Conservation (phyloP, 345 rosid species). For the Punica granatum region DNA sequence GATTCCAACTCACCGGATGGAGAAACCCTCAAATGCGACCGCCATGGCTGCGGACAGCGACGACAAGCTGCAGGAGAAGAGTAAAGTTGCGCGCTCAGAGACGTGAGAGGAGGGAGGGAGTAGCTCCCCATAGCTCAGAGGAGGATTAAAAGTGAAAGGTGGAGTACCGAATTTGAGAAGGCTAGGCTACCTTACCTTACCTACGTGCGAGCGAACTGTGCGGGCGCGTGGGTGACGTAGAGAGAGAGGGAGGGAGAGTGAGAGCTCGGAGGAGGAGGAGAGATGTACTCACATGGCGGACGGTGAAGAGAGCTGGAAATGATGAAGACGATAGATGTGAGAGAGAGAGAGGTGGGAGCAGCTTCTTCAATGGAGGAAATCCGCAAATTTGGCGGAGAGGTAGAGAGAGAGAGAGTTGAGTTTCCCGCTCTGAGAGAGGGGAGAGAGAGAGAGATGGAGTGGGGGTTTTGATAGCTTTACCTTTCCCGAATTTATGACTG, state of each 20-base stretch:
- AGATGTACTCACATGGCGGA: constrained; percentile 1
- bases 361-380: constrained; percentile 7
- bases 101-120: too few relatives aligned
- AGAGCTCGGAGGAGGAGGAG: background rate
- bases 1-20: constrained; percentile 40
- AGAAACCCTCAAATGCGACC: constrained; percentile 36
- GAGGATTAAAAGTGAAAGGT: background rate
- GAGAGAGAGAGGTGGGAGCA: background rate
- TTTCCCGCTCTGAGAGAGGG: constrained; percentile 28
- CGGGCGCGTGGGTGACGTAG: background rate
- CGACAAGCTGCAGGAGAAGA: background rate
- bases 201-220: background rate
- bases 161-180: background rate
- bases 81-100: background rate
- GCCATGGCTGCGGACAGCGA: constrained; percentile 23
- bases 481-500: constrained; percentile 37
- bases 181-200: too few relatives aligned
- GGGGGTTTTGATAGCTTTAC: constrained; percentile 15
- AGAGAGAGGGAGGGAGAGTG: constrained; percentile 6
- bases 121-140: background rate
- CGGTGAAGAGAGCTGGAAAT: background rate
- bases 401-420: constrained; percentile 16
- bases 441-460: constrained; percentile 3
- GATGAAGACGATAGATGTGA: background rate
- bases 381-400: background rate